Percentiles rank a stretch among this genome's conserved stretches.
Evolutionary conservation across 495 filamentous ascomycete species (phyloP).

Genomic region (Aspergillus baeticus): DNA sequence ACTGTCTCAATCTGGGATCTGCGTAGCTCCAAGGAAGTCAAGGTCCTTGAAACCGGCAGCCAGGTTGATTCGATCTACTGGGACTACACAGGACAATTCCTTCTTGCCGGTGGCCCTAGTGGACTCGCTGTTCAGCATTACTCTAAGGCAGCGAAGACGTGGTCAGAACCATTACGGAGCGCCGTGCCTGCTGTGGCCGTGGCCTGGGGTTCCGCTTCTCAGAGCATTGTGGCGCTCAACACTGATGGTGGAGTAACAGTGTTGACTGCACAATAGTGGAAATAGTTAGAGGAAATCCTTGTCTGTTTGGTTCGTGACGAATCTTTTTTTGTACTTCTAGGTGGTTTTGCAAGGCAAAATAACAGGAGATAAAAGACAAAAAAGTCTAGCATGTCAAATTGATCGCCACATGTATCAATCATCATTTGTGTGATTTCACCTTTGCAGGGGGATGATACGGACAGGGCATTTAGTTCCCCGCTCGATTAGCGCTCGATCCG

Average conservation of each 20-base stretch:
- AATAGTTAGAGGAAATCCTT: slow-evolving; percentile 19
- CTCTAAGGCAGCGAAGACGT: slow-evolving; percentile 74
- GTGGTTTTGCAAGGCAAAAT: slow-evolving; percentile 8
- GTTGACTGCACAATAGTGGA: slow-evolving; percentile 45
- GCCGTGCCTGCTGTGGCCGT: slow-evolving; percentile 72
- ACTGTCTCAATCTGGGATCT: slow-evolving; percentile 87
- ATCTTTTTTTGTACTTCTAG: slow-evolving; percentile 23
- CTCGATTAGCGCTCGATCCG: too few relatives aligned
- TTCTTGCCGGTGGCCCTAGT: slow-evolving; percentile 76
- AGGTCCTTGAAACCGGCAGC: slow-evolving; percentile 79
- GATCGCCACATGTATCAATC: background rate
- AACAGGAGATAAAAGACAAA: slow-evolving; percentile 3
- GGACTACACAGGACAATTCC: slow-evolving; percentile 95
- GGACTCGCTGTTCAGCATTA: slow-evolving; percentile 88
- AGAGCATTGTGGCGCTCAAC: slow-evolving; percentile 70
- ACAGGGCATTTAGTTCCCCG: too few relatives aligned
- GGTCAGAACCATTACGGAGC: slow-evolving; percentile 81
- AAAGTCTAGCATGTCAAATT: background rate
- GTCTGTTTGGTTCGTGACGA: slow-evolving; percentile 17
- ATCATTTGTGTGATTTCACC: background rate
- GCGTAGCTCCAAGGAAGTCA: slow-evolving; percentile 73
- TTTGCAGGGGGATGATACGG: too few relatives aligned
- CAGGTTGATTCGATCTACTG: slow-evolving; percentile 70
- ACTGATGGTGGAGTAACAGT: slow-evolving; percentile 71
- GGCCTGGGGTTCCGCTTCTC: slow-evolving; percentile 74